phyloP scores from a whole-genome alignment of 306 rosid species.

The Adenanthera pavonina region DNA sequence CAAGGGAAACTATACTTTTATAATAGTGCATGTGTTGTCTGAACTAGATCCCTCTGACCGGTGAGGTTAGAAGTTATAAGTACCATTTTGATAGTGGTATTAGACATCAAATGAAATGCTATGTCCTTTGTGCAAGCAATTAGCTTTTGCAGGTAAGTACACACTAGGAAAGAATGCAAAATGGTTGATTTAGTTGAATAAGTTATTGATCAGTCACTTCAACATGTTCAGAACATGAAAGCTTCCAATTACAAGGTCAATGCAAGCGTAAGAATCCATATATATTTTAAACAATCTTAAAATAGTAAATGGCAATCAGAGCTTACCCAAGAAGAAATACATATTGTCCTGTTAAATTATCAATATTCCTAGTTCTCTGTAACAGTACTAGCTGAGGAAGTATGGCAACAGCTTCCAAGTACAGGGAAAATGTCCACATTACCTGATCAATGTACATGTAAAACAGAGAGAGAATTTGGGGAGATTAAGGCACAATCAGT shows the following conservation, averaged over 20 bases:
- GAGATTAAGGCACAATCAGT: constrained; percentile 31
- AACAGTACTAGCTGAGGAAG: constrained; percentile 86
- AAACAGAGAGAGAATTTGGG: constrained; percentile 17
- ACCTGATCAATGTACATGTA: constrained; percentile 58
- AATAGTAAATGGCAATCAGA: constrained; percentile 21
- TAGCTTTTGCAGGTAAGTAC: constrained; percentile 11
- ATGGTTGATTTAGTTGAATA: constrained; percentile 1
- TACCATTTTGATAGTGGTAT: background rate
- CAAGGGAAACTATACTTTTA: no score
- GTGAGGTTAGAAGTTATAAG: background rate
- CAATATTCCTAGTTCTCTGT: constrained; percentile 91
- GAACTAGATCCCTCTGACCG: background rate
- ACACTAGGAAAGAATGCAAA: background rate
- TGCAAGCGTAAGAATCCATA: constrained; percentile 27
- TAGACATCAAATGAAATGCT: constrained; percentile 19
- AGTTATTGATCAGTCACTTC: constrained; percentile 20
- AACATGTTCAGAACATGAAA: constrained; percentile 30
- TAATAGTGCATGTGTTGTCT: no score
- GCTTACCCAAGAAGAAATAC: constrained; percentile 87
- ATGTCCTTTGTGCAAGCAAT: constrained; percentile 6
- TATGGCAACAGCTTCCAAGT: constrained; percentile 91
- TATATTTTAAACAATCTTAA: constrained; percentile 3
- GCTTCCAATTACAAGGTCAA: constrained; percentile 15
- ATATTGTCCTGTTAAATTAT: constrained; percentile 91
- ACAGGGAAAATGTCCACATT: constrained; percentile 90